A percentile compares a stretch with the other conserved stretches of the same genome.
Conservation (phyloP, 306 rosid genomes). For the Cotoneaster glaucophyllus region DNA sequence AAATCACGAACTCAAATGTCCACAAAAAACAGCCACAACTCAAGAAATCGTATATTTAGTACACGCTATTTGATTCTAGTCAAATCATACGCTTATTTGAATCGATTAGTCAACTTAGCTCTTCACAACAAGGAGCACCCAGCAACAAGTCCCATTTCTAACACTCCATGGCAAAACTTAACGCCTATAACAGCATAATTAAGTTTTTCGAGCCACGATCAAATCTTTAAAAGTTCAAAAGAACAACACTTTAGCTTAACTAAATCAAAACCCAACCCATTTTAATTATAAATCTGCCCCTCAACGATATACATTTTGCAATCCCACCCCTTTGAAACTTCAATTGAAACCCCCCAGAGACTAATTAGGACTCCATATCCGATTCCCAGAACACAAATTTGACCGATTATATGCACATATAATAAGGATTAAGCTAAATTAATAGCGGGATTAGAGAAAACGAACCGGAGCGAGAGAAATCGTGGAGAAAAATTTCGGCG, state of each 20-base stretch:
- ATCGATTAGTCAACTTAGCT: neutral
- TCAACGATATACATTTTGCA: neutral
- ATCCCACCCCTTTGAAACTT: neutral
- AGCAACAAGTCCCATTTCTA: neutral
- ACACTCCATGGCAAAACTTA: neutral
- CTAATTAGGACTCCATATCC: neutral
- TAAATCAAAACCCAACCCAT: neutral
- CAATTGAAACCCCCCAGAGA: neutral
- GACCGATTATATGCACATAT: neutral
- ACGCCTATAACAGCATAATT: neutral
- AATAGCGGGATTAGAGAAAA: neutral
- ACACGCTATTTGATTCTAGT: neutral
- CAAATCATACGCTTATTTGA: neutral
- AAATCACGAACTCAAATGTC: neutral
- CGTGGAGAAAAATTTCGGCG: conserved; percentile 73
- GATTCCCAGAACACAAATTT: neutral
- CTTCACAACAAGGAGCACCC: neutral
- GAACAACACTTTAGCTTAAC: neutral
- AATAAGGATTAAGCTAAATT: neutral
- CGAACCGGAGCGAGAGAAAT: conserved; percentile 78
- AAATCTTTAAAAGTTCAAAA: neutral
- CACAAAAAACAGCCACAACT: neutral
- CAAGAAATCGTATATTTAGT: neutral
- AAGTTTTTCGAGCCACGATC: neutral
- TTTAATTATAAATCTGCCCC: neutral